These are phyloP conservation scores for Phialophora verrucosa DNA, from an alignment of 2,329 filamentous ascomycete genomes.

Conservation along the genomic window DNA sequence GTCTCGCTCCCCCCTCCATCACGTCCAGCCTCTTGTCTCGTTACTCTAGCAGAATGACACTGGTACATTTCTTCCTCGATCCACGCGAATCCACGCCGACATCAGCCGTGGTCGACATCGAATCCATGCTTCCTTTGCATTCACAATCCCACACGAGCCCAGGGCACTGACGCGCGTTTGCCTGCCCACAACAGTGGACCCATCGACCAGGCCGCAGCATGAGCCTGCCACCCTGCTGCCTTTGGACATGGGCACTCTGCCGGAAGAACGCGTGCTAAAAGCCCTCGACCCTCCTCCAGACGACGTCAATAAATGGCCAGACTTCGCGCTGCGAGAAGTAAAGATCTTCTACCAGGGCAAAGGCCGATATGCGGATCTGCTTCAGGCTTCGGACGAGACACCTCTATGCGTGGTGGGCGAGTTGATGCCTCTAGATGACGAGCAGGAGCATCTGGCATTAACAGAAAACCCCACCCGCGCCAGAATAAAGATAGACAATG, in stretches of 20 bases:
- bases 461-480: conserved; percentile 42
- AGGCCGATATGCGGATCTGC: conserved; percentile 58
- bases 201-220: conserved; percentile 30
- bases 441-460: conserved; percentile 51
- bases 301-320: conserved; percentile 64
- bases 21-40: conserved; percentile 3
- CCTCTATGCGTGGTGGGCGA: conserved; percentile 63
- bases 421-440: conserved; percentile 53
- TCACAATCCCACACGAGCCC: neutral
- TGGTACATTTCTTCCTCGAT: neutral
- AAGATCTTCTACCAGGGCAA: conserved; percentile 58
- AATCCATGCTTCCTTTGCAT: neutral
- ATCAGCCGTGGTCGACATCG: neutral
- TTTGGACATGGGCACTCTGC: conserved; percentile 38
- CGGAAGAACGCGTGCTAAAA: conserved; percentile 52
- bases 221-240: conserved; percentile 16
- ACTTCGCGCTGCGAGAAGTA: conserved; percentile 63
- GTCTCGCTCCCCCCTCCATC: neutral
- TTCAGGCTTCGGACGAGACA: conserved; percentile 60
- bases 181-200: conserved; percentile 18
- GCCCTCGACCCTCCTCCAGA: conserved; percentile 51
- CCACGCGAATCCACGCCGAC: neutral
- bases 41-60: conserved; percentile 3
- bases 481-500: conserved; percentile 55
- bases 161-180: neutral